phyloP scores from a whole-genome alignment of 345 rosid species.

The Eucalyptus regnans region DNA sequence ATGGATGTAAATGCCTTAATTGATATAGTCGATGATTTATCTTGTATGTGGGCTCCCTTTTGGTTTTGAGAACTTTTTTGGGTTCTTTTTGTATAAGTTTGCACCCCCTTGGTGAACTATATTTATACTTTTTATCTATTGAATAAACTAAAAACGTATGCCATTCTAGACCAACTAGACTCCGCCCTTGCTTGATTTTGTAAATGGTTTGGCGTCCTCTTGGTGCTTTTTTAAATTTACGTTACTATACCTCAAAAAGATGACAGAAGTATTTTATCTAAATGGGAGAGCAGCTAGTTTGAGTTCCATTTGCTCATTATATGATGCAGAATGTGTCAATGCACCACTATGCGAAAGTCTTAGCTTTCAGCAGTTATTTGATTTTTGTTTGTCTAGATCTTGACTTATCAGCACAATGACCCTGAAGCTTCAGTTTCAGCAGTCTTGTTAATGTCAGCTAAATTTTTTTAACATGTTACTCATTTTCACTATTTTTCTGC shows the following conservation, averaged over 20 bases:
- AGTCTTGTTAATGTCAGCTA: background rate
- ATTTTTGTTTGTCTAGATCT: background rate
- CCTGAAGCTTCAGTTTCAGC: background rate
- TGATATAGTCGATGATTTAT: background rate
- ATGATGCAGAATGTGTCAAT: background rate
- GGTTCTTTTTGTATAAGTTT: background rate
- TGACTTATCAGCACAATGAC: background rate
- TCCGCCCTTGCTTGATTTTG: background rate
- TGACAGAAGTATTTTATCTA: background rate
- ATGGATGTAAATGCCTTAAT: background rate
- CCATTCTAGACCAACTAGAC: background rate
- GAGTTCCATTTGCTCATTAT: background rate
- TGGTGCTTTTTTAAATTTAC: background rate
- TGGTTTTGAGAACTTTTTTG: background rate
- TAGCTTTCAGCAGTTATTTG: background rate
- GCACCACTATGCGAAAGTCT: background rate
- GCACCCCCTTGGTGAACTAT: background rate
- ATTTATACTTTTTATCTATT: background rate
- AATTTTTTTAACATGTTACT: background rate
- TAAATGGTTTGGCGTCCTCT: background rate
- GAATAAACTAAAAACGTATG: background rate
- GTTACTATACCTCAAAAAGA: background rate
- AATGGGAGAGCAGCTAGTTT: background rate
- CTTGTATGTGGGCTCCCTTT: background rate
- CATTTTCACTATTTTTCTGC: background rate